A percentile compares a stretch with the other conserved stretches of the same genome.
phyloP scores from a whole-genome alignment of 345 rosid species.

The Citrus reticulata region DNA sequence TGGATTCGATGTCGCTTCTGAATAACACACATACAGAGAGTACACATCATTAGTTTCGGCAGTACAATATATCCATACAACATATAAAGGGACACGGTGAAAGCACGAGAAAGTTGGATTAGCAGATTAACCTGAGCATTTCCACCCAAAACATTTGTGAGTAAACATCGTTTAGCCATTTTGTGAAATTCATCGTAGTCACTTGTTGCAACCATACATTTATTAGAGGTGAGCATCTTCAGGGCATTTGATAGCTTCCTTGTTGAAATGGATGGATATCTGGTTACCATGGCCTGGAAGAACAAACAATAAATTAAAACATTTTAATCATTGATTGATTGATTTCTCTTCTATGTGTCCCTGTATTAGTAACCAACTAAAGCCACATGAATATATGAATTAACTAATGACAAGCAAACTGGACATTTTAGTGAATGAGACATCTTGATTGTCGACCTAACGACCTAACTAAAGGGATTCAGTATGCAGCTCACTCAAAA shows the following conservation, averaged over 20 bases:
- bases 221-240: constrained; percentile 58
- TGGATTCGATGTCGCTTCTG: constrained; percentile 60
- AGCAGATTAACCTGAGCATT: constrained; percentile 64
- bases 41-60: background rate
- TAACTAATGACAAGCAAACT: background rate
- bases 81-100: background rate
- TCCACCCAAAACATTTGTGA: constrained; percentile 55
- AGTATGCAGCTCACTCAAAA: background rate
- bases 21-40: background rate
- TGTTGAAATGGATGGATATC: constrained; percentile 72
- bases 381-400: background rate
- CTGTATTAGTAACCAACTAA: background rate
- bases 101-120: background rate
- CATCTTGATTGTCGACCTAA: background rate
- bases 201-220: constrained; percentile 85
- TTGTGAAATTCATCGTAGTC: constrained; percentile 83
- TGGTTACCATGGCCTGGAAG: constrained; percentile 79
- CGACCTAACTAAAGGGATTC: background rate
- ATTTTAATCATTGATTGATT: background rate
- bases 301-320: background rate
- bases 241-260: constrained; percentile 73
- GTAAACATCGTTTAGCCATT: constrained; percentile 48
- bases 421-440: background rate
- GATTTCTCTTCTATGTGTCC: background rate
- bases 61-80: background rate